A percentile compares a stretch with the other conserved stretches of the same genome.
phyloP scores from a whole-genome alignment of 768 basidiomycete species.

The Termitomyces sp. region DNA sequence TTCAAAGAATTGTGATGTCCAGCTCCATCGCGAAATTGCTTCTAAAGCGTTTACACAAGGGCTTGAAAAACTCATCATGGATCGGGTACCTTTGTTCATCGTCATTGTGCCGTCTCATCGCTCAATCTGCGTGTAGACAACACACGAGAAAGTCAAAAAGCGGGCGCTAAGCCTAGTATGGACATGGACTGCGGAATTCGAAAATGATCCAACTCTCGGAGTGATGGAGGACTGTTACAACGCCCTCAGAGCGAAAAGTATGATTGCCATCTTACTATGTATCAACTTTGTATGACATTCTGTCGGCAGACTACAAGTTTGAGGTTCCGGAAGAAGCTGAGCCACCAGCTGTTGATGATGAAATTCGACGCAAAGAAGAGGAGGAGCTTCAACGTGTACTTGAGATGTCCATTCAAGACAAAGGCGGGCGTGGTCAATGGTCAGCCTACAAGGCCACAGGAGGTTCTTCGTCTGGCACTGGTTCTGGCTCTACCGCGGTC shows the following conservation, averaged over 20 bases:
- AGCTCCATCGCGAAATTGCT: conserved; percentile 81
- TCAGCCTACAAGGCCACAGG: conserved; percentile 31
- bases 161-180: conserved; percentile 69
- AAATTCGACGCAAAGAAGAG: conserved; percentile 79
- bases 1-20: conserved; percentile 84
- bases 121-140: conserved; percentile 47
- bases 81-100: conserved; percentile 56
- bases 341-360: conserved; percentile 72
- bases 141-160: conserved; percentile 86
- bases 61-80: conserved; percentile 80
- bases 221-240: conserved; percentile 91
- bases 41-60: conserved; percentile 88
- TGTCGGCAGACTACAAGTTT: conserved; percentile 62
- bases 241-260: conserved; percentile 78
- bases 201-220: conserved; percentile 72
- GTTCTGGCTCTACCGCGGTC: conserved; percentile 13
- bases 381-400: conserved; percentile 92
- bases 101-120: not conserved
- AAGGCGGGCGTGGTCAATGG: conserved; percentile 70
- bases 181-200: conserved; percentile 82
- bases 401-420: conserved; percentile 90
- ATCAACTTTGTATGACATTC: not conserved
- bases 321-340: conserved; percentile 55
- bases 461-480: conserved; percentile 22
- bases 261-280: conserved; percentile 1